Evolutionary conservation across 2,329 filamentous ascomycete species (phyloP), one percentile per base, ranked within the genome.

Genomic region (Coniella lustricola): DNA sequence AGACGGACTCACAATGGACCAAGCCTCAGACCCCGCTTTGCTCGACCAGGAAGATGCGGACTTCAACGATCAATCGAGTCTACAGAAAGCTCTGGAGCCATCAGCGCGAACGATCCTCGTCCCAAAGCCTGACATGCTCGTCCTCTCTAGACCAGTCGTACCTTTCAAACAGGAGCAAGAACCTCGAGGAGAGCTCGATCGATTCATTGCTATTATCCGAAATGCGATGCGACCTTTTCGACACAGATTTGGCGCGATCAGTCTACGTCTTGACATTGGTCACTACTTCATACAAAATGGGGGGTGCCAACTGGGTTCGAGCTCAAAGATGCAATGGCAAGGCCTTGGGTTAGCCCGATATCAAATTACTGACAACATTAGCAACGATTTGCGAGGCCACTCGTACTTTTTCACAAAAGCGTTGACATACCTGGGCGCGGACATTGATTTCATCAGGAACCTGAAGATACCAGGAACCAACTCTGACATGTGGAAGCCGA

Each of bases 221-320:
- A 25, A 39, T 7, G 36, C 58, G 3, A 51, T 49, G 36, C 29
- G 18, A 3, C 41, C 29, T 4, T 37, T 48, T 12, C 33, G 22
- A 29, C 32, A 36, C 9, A 43, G 35, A 12, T 42, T 29, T 16
- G 51, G 7, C 37, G 44, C 8, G 57, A 60, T 21, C 57, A 49
- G n/a, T 34, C 37, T 64, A 32, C 50, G 56, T 18, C 60, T 55
- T 0, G 61, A 63, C 9, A 46, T 66, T 9, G 63, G 63, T 3
- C 59, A 62, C 5, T 53, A 58, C 25, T 59, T 61, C 32, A 34
- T 64, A 3, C 51, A 52, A 18, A 48, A 52, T 3, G 48, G 58
- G 13, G 53, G 49, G 7, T 34, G 44, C 14, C 7, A 1, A 55
- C 31, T 7, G 58, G 10, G 5, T 10, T 29, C 25, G 10, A 29